Conservation (phyloP, 495 filamentous ascomycete genomes). For the Penicillium macrosclerotiorum region DNA sequence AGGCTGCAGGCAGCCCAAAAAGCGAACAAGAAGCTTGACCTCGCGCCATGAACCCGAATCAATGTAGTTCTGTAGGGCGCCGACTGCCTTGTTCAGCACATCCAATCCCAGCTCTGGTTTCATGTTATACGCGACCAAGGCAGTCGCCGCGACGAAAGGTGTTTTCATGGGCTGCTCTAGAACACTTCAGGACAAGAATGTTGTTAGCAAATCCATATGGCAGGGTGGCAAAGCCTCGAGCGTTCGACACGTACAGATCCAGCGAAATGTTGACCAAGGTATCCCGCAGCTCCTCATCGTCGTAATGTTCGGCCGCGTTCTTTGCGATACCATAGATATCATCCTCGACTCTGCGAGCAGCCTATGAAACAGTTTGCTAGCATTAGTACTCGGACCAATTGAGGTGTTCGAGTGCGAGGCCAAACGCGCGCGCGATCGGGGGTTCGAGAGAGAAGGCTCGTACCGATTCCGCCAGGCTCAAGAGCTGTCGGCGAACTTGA, state of each 20-base stretch:
- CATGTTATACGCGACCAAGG: slow-evolving; percentile 70
- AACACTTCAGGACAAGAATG: slow-evolving; percentile 34
- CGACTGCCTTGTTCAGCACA: slow-evolving; percentile 59
- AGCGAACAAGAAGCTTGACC: slow-evolving; percentile 85
- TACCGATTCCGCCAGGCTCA: slow-evolving; percentile 82
- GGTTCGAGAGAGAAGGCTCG: slow-evolving; percentile 16
- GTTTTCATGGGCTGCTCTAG: slow-evolving; percentile 96
- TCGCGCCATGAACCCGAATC: slow-evolving; percentile 78
- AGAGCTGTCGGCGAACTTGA: slow-evolving; percentile 75
- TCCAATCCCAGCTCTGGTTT: slow-evolving; percentile 70
- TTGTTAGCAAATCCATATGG: slow-evolving; percentile 9
- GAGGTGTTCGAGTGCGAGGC: background rate
- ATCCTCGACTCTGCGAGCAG: slow-evolving; percentile 76
- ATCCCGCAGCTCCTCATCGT: slow-evolving; percentile 69
- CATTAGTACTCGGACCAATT: slow-evolving; percentile 11
- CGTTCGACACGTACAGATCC: slow-evolving; percentile 60
- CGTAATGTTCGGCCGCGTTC: slow-evolving; percentile 72
- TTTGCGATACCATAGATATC: slow-evolving; percentile 74
- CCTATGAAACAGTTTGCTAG: slow-evolving; percentile 34
- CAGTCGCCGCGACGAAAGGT: slow-evolving; percentile 81
- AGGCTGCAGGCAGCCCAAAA: slow-evolving; percentile 77
- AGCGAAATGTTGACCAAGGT: slow-evolving; percentile 69
- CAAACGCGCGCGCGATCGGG: slow-evolving; percentile 1
- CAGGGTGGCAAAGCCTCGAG: background rate
- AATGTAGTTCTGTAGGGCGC: slow-evolving; percentile 59